Conservation (phyloP, 495 filamentous ascomycete species). For the Chaetomium tenue region DNA sequence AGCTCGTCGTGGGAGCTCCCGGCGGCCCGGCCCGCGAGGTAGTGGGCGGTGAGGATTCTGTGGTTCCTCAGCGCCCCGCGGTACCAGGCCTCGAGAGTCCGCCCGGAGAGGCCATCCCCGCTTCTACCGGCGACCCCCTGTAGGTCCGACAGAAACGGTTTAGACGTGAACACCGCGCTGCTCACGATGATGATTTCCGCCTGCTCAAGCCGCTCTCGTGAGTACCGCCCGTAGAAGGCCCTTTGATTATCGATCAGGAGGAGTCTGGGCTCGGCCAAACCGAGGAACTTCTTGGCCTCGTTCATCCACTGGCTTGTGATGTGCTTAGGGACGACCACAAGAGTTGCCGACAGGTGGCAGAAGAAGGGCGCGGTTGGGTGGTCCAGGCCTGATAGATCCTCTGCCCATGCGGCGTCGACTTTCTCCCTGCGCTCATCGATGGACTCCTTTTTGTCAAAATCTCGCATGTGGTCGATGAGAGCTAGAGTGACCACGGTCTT, state of each 20-base stretch:
- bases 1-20: background rate
- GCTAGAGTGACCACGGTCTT: constrained; percentile 76
- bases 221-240: constrained; percentile 29
- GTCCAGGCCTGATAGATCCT: constrained; percentile 10
- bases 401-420: constrained; percentile 14
- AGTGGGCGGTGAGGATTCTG: constrained; percentile 17
- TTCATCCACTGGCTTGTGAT: constrained; percentile 65
- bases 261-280: constrained; percentile 36
- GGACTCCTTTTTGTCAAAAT: constrained; percentile 29
- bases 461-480: constrained; percentile 54
- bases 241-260: constrained; percentile 39
- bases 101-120: constrained; percentile 27
- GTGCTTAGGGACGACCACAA: constrained; percentile 65
- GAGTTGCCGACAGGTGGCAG: constrained; percentile 60
- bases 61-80: constrained; percentile 18
- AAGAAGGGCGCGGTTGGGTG: constrained; percentile 28
- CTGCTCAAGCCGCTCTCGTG: constrained; percentile 44
- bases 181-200: constrained; percentile 60
- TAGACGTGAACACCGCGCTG: constrained; percentile 9
- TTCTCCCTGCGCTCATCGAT: constrained; percentile 18
- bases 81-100: constrained; percentile 24
- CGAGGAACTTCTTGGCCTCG: constrained; percentile 60
- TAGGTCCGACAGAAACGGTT: constrained; percentile 12
- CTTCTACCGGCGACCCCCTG: constrained; percentile 5
- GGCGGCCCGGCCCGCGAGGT: constrained; percentile 8